These are phyloP conservation scores for Truncatella angustata DNA, from an alignment of 2,329 filamentous ascomycete species.

Conservation along the genomic window DNA sequence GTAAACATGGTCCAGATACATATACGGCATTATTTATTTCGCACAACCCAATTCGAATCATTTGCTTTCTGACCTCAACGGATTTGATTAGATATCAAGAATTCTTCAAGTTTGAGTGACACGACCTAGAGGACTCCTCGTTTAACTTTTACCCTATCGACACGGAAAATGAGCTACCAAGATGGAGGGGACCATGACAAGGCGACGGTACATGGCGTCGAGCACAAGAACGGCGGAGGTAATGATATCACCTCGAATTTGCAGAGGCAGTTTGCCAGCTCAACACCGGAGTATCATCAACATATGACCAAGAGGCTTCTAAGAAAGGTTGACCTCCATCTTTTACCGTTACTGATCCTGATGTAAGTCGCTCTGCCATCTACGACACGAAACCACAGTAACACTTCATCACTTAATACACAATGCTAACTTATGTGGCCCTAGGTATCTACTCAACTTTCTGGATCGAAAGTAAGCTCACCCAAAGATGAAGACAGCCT, in stretches of 20 bases:
- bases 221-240: not conserved
- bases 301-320: constrained; percentile 33
- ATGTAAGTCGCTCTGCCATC: constrained; percentile 29
- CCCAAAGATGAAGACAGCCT: not conserved
- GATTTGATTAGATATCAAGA: too few species aligned
- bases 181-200: not conserved
- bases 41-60: too few species aligned
- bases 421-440: not conserved
- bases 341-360: constrained; percentile 52
- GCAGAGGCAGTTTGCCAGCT: constrained; percentile 23
- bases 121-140: not conserved
- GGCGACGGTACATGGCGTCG: constrained; percentile 1
- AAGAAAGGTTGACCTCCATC: constrained; percentile 48
- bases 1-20: too few species aligned
- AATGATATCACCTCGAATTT: not conserved
- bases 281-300: constrained; percentile 27
- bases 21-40: too few species aligned
- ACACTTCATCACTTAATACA: not conserved
- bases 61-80: too few species aligned
- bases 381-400: not conserved
- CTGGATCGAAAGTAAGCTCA: constrained; percentile 41
- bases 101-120: too few species aligned
- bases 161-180: not conserved
- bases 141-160: not conserved
- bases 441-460: constrained; percentile 52